These are phyloP conservation scores for Quercus lobata DNA, from an alignment of 331 rosid species.

Conservation along the genomic window DNA sequence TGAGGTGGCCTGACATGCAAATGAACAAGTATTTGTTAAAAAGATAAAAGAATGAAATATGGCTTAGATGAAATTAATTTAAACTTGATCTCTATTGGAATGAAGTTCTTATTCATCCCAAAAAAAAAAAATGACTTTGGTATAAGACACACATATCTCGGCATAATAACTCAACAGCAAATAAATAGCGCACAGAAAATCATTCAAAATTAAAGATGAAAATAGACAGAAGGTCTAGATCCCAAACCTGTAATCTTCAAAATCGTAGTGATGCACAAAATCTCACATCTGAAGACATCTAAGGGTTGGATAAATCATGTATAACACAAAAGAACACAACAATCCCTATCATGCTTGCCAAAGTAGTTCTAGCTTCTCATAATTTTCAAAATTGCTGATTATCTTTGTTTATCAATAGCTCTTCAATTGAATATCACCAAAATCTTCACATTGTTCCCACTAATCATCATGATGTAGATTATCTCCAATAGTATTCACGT, in stretches of 20 bases:
- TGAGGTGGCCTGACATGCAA: background rate
- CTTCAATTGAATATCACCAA: background rate
- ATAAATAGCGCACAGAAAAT: background rate
- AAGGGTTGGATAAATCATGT: background rate
- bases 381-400: background rate
- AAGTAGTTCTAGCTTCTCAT: background rate
- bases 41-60: background rate
- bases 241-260: background rate
- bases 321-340: background rate
- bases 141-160: background rate
- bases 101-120: too few species aligned
- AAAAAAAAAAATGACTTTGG: background rate
- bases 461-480: background rate
- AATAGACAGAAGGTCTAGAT: background rate
- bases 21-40: background rate
- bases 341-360: background rate
- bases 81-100: background rate
- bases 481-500: background rate
- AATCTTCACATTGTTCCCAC: too few species aligned
- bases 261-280: background rate
- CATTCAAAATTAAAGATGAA: background rate
- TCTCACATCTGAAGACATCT: background rate
- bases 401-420: background rate
- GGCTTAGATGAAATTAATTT: background rate
- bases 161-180: background rate